phyloP scores from a whole-genome alignment of 306 rosid species.

The Lathyrus sativus region DNA sequence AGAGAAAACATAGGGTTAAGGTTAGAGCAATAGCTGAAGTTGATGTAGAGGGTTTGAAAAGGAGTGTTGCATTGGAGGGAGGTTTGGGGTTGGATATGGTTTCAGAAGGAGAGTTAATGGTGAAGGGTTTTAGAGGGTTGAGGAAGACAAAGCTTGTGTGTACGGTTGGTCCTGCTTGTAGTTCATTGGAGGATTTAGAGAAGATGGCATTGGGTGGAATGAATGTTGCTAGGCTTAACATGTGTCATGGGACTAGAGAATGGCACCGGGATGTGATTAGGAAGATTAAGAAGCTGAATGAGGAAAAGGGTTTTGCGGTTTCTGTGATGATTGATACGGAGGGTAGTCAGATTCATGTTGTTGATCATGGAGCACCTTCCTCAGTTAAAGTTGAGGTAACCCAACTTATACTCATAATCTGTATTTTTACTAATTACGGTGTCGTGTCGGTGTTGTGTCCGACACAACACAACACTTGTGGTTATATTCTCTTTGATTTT shows the following conservation, averaged over 20 bases:
- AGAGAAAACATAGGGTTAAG: conserved; percentile 40
- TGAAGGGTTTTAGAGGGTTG: conserved; percentile 76
- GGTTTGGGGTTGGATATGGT: conserved; percentile 66
- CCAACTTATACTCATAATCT: no score
- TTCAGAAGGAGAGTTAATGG: conserved; percentile 69
- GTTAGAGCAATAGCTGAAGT: conserved; percentile 51
- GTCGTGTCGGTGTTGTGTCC: no score
- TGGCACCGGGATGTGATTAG: conserved; percentile 79
- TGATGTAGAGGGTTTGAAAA: conserved; percentile 50
- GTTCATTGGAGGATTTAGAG: conserved; percentile 72
- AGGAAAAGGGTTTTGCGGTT: conserved; percentile 66
- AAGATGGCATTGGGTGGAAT: conserved; percentile 78
- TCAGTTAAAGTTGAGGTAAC: conserved; percentile 82
- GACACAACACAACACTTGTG: no score
- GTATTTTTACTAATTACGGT: no score
- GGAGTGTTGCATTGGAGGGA: conserved; percentile 42
- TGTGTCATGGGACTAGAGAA: conserved; percentile 83
- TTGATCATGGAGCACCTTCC: conserved; percentile 85
- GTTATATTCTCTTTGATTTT: no score
- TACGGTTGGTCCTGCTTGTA: conserved; percentile 80
- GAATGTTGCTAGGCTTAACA: conserved; percentile 86
- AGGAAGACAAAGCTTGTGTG: conserved; percentile 93
- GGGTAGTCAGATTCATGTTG: conserved; percentile 86
- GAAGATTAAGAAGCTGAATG: conserved; percentile 75
- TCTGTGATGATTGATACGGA: conserved; percentile 91